Conservation (phyloP, 2,329 filamentous ascomycete species). For the Verticillium nonalfalfae region DNA sequence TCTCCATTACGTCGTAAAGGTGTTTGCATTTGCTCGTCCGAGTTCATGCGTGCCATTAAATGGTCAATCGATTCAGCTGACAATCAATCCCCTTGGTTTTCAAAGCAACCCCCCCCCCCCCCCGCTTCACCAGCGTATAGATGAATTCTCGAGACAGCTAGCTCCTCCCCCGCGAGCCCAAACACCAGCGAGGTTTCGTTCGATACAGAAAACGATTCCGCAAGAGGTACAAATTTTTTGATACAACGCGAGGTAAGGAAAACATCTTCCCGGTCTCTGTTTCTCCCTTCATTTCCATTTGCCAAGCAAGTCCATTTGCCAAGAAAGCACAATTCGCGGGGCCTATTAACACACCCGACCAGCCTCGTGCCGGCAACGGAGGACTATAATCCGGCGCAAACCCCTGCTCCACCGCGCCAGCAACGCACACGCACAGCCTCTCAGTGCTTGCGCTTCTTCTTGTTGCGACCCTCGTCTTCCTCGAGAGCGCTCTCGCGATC, state of each 20-base stretch:
- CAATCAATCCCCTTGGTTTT: background rate
- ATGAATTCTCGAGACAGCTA: background rate
- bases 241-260: background rate
- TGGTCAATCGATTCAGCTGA: background rate
- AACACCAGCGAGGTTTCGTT: background rate
- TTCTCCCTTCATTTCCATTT: too few relatives aligned
- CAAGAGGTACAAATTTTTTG: background rate
- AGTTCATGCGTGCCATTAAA: background rate
- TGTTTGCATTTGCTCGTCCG: too few relatives aligned
- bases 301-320: too few relatives aligned
- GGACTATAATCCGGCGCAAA: background rate
- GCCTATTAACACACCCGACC: too few relatives aligned
- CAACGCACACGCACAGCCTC: background rate
- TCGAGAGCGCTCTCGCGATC: constrained; percentile 64
- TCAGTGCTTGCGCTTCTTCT: constrained; percentile 59
- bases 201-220: background rate
- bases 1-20: too few relatives aligned
- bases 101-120: background rate
- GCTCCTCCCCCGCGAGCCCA: background rate
- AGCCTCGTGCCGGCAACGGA: too few relatives aligned
- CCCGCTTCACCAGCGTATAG: background rate
- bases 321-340: too few relatives aligned
- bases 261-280: too few relatives aligned
- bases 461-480: constrained; percentile 71
- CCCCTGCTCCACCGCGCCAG: background rate